Percentiles rank a stretch among this genome's conserved stretches.
Evolutionary conservation across 2,329 filamentous ascomycete genomes (phyloP).

Genomic region (Ascochyta clinopodiicola): DNA sequence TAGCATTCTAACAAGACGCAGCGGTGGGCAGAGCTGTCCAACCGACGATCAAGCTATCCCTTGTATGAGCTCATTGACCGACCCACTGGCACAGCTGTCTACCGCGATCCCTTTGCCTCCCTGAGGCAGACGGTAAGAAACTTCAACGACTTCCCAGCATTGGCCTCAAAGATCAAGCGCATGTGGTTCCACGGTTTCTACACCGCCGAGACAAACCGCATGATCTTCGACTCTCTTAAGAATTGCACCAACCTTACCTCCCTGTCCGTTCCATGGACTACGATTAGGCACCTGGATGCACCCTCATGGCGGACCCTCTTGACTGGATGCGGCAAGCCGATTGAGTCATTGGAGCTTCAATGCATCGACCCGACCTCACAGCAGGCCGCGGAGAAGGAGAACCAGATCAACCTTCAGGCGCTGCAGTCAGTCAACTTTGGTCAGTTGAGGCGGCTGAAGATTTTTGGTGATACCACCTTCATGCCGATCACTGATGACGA

Average conservation of each 20-base stretch:
- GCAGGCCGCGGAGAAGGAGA: constrained; percentile 50
- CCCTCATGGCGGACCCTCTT: constrained; percentile 58
- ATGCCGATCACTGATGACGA: constrained; percentile 60
- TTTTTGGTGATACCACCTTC: constrained; percentile 62
- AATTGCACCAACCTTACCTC: constrained; percentile 56
- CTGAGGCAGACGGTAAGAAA: constrained; percentile 57
- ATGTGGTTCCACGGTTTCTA: constrained; percentile 64
- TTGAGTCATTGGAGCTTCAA: constrained; percentile 60
- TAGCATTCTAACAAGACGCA: constrained; percentile 41
- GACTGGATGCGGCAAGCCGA: constrained; percentile 51
- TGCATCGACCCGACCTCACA: constrained; percentile 57
- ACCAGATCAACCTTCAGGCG: constrained; percentile 53
- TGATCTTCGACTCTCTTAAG: constrained; percentile 57
- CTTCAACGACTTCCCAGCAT: constrained; percentile 53
- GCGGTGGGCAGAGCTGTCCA: constrained; percentile 59
- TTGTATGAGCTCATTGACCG: constrained; percentile 58
- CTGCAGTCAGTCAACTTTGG: constrained; percentile 59
- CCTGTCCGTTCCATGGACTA: constrained; percentile 61
- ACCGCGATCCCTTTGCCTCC: constrained; percentile 59
- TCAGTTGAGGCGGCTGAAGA: constrained; percentile 58
- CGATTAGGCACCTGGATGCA: constrained; percentile 56
- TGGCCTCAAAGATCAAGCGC: constrained; percentile 58
- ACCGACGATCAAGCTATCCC: constrained; percentile 52
- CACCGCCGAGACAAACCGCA: constrained; percentile 56
- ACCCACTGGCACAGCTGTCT: constrained; percentile 57